These are phyloP conservation scores for Nasturtium officinale DNA, from an alignment of 345 rosid species.

Conservation along the genomic window DNA sequence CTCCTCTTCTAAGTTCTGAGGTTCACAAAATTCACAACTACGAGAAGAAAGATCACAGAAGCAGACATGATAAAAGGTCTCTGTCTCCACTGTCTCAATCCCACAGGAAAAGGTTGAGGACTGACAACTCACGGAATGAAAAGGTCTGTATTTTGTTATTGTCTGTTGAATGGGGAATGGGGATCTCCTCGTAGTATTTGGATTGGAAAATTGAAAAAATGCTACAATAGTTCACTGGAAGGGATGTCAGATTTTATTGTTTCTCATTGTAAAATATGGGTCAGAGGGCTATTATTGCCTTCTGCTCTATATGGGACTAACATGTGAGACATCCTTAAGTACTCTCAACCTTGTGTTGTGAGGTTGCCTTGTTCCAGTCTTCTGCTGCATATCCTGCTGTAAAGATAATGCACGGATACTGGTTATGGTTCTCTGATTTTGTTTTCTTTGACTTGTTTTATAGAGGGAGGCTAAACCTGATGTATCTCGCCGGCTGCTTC, in stretches of 20 bases:
- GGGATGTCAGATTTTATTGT: constrained; percentile 27
- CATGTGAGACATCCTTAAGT: constrained; percentile 5
- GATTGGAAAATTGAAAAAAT: neutral
- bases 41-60: constrained; percentile 50
- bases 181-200: neutral
- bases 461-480: constrained; percentile 69
- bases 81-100: constrained; percentile 52
- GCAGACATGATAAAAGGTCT: constrained; percentile 51
- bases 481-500: constrained; percentile 89
- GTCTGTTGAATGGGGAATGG: neutral
- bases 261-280: constrained; percentile 9
- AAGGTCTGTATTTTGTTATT: constrained; percentile 55
- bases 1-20: constrained; percentile 69
- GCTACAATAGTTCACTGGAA: constrained; percentile 13
- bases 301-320: constrained; percentile 9
- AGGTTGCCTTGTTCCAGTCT: constrained; percentile 16
- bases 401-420: neutral
- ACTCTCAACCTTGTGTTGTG: neutral
- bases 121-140: constrained; percentile 51
- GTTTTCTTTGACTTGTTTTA: constrained; percentile 32
- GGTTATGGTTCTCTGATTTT: constrained; percentile 35
- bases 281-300: constrained; percentile 5
- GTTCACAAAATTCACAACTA: constrained; percentile 48
- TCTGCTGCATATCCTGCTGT: constrained; percentile 11
- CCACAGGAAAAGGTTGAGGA: constrained; percentile 62